Conservation (phyloP, 1,139 yeast species). For the Trichomonascaceae sp. region DNA sequence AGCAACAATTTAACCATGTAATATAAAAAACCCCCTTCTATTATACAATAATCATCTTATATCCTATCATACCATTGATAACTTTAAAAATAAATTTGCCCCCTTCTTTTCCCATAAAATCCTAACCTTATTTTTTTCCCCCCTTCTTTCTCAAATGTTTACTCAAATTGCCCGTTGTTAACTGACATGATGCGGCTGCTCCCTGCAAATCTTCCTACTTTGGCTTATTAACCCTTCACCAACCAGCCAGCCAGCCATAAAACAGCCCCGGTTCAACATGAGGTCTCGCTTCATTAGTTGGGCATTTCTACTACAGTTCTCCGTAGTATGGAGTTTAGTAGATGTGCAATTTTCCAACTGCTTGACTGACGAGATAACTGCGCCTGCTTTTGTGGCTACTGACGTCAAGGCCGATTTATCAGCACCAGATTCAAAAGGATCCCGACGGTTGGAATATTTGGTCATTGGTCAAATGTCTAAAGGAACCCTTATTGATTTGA, state of each 20-base stretch:
- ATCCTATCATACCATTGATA: neutral
- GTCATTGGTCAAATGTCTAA: slow-evolving; percentile 1
- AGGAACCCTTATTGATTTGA: slow-evolving; percentile 2
- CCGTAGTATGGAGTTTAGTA: neutral
- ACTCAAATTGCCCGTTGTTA: neutral
- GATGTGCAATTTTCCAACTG: slow-evolving; percentile 4
- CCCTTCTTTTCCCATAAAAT: neutral
- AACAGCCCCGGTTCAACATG: neutral
- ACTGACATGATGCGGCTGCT: neutral
- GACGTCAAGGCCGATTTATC: slow-evolving; percentile 1
- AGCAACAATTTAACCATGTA: no score
- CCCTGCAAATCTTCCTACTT: neutral
- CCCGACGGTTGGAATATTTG: neutral
- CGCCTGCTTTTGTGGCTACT: slow-evolving; percentile 4
- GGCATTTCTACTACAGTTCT: neutral
- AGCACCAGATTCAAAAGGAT: neutral
- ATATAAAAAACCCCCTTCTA: neutral
- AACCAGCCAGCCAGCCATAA: neutral
- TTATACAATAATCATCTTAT: neutral
- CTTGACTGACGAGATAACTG: neutral
- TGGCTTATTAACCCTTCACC: neutral
- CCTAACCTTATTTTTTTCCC: neutral
- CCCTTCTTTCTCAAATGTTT: neutral
- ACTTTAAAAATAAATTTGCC: neutral
- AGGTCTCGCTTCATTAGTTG: neutral